Conservation (phyloP, 371 early-diverging fungal genomes). For the Synchytrium microbalum region DNA sequence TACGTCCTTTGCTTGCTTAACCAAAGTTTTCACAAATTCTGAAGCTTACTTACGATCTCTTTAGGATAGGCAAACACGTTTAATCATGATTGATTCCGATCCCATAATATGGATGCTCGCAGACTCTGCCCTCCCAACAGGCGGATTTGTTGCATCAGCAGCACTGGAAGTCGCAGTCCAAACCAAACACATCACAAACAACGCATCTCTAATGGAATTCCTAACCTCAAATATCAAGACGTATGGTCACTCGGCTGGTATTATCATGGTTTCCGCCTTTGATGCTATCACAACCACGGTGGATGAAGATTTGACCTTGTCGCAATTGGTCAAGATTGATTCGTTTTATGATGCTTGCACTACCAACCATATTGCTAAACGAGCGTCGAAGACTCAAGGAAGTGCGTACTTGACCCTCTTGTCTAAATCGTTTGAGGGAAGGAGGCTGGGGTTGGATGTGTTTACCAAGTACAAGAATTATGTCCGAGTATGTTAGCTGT, state of each 20-base stretch:
- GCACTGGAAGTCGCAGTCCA: constrained; percentile 25
- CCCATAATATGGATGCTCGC: constrained; percentile 75
- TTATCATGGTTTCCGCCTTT: background rate
- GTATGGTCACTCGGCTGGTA: no score
- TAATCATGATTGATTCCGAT: no score
- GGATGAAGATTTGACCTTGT: background rate
- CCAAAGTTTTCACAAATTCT: no score
- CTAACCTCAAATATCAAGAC: no score
- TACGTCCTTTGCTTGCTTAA: no score
- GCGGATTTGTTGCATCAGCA: constrained; percentile 43
- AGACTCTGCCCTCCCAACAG: constrained; percentile 87
- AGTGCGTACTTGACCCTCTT: constrained; percentile 56
- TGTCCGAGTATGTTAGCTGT: constrained; percentile 32
- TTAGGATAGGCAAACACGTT: no score
- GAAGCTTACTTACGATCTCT: no score
- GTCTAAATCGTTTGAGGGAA: constrained; percentile 39
- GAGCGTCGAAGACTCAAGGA: constrained; percentile 63
- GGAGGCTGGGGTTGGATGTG: constrained; percentile 10
- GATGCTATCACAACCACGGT: background rate
- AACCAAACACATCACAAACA: background rate
- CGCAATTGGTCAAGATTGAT: background rate
- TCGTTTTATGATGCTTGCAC: constrained; percentile 3
- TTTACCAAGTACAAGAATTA: constrained; percentile 16
- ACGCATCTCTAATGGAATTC: background rate
- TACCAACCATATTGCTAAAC: constrained; percentile 16